Base-by-base conservation (phyloP, 179 eudicot species). In the Gypsophila paniculata region DNA sequence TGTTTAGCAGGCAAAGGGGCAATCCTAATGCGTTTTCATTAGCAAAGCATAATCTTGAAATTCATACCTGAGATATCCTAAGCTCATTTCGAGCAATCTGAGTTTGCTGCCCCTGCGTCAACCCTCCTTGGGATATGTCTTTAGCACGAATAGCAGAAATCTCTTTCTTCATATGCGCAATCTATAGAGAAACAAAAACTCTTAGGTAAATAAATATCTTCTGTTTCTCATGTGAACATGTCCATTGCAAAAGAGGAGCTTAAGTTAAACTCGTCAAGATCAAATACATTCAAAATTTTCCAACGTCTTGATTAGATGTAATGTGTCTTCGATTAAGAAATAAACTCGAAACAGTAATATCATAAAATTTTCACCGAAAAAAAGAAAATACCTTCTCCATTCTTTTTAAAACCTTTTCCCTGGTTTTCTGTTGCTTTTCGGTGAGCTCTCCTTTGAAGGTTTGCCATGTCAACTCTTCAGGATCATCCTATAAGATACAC, bases 81-180 rank as follows among this genome's bases (percentile, higher is more conserved):
- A 85, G 90, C 85, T 94, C 99, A 86, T 94, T 94, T 71, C 99
- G 85, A 87, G 99, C 99, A 75, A 91, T 90, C 84, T 94, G 99
- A 71, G 99, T 94, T 79, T 94, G 99, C 69, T 94, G 99, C 52
- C 99, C 99, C 80, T 94, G 99, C 23, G 99, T 94, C 85, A 94
- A 82, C 59, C 99, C 99, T 81, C 99, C 99, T 85, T 94, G 99
- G 83, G 97, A 23, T 78, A 94, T 94, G 75, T 94, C 99, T 83
- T 94, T 94, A 8, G 77, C 97, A 69, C 97, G 97, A 72, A 94
- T 94, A 49, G 99, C 97, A 70, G 94, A 89, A 62, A 94, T 94
- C 82, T 94, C 99, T 82, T 94, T 94, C 80, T 94, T 94, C 99
- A 94, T 94, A 83, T 94, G 91, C 22, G 90, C 91, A 82, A 94